A percentile compares a stretch with the other conserved stretches of the same genome.
Evolutionary conservation across 208 protist species (phyloP).

Genomic region (Jaenimonas drosophilae): DNA sequence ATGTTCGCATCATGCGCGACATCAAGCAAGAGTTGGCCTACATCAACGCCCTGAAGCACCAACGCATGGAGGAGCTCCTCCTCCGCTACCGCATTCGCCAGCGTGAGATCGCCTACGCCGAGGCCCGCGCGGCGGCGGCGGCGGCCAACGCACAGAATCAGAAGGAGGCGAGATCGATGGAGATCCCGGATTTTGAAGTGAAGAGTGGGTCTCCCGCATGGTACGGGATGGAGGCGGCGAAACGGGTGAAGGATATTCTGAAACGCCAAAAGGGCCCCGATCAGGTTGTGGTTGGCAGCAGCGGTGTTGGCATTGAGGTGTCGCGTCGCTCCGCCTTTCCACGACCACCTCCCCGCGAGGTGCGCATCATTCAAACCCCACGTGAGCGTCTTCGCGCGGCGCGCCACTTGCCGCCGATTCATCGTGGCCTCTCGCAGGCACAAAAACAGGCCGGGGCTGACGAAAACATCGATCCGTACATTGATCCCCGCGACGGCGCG

Average conservation of each 20-base stretch:
- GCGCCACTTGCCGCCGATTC: conserved; percentile 19
- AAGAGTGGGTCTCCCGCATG: conserved; percentile 34
- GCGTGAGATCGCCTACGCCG: conserved; percentile 1
- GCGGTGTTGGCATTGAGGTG: conserved; percentile 44
- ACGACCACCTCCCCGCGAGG: conserved; percentile 3
- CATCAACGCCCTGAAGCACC: conserved; percentile 21
- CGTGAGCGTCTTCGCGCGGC: conserved; percentile 5
- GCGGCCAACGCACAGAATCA: background rate
- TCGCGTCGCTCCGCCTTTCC: conserved; percentile 43
- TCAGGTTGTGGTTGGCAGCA: conserved; percentile 45
- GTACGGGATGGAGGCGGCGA: conserved; percentile 67
- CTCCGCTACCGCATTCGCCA: conserved; percentile 24
- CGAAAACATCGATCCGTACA: conserved; percentile 9
- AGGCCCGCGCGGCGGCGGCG: conserved; percentile 3
- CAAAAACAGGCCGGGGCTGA: conserved; percentile 14
- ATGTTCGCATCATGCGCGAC: conserved; percentile 18
- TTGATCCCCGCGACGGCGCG: conserved; percentile 35
- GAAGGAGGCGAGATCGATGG: conserved; percentile 6
- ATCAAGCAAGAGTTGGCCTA: conserved; percentile 37
- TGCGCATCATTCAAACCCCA: conserved; percentile 5
- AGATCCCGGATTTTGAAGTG: conserved; percentile 41
- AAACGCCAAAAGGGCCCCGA: conserved; percentile 29
- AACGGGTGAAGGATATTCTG: conserved; percentile 56
- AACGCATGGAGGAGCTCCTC: conserved; percentile 44
- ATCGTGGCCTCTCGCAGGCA: conserved; percentile 11